phyloP scores from a whole-genome alignment of 129 eudicot genomes.

The sunflower (Helianthus annuus) region DNA sequence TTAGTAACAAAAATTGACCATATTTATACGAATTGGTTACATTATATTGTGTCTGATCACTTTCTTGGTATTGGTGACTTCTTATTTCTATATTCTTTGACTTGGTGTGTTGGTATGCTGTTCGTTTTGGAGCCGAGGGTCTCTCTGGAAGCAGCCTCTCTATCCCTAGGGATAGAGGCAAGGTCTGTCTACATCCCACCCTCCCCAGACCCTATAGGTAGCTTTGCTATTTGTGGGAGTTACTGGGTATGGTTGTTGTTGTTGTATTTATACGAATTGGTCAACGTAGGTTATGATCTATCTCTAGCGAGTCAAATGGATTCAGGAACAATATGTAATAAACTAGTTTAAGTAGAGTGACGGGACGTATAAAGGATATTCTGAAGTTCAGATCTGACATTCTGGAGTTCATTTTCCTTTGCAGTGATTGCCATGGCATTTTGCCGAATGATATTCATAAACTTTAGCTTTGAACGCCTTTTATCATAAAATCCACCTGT shows the following conservation, averaged over 20 bases:
- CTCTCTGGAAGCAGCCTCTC: too few species aligned
- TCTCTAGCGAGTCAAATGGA: not conserved
- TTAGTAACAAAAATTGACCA: not conserved
- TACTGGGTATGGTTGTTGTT: too few species aligned
- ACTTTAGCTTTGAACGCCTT: slow-evolving; percentile 85
- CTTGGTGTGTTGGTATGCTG: too few species aligned
- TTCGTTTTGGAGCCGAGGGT: too few species aligned
- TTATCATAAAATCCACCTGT: slow-evolving; percentile 97
- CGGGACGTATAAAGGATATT: slow-evolving; percentile 62
- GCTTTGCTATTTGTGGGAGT: too few species aligned
- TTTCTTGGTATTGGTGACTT: too few species aligned
- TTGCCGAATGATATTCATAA: slow-evolving; percentile 72
- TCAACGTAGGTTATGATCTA: not conserved
- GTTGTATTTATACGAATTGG: not conserved
- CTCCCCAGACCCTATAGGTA: too few species aligned
- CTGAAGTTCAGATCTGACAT: slow-evolving; percentile 66
- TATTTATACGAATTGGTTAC: not conserved
- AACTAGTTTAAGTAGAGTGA: slow-evolving; percentile 11
- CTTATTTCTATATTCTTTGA: too few species aligned
- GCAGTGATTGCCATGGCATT: slow-evolving; percentile 50
- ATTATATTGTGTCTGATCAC: too few species aligned
- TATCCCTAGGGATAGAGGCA: too few species aligned
- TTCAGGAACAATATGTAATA: slow-evolving; percentile 8
- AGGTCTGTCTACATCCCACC: too few species aligned
- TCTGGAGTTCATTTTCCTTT: slow-evolving; percentile 62